Evolutionary conservation across 2,329 filamentous ascomycete species (phyloP).

Genomic region (Diaporthe ampelina): DNA sequence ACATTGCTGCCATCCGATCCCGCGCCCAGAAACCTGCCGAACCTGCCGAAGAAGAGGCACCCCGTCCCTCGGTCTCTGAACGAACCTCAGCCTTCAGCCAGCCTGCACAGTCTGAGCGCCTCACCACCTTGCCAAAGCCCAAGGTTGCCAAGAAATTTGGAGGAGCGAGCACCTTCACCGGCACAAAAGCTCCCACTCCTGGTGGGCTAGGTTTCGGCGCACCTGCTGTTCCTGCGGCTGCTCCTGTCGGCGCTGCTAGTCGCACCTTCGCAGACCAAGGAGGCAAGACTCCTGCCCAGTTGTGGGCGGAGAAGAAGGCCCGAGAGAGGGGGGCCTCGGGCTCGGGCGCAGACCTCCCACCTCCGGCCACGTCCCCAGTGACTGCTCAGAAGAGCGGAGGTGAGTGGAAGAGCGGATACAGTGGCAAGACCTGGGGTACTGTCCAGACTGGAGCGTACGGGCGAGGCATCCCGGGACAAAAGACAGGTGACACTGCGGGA

Average conservation of each 20-base stretch:
- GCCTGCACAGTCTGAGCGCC: conserved; percentile 75
- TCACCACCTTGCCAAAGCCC: conserved; percentile 92
- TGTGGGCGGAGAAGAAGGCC: conserved; percentile 98
- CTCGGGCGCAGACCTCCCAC: conserved; percentile 60
- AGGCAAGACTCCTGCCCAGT: conserved; percentile 95
- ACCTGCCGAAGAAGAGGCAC: conserved; percentile 57
- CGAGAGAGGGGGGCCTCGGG: conserved; percentile 73
- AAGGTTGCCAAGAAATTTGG: conserved; percentile 94
- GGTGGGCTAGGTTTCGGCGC: conserved; percentile 73
- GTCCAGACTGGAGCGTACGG: conserved; percentile 83
- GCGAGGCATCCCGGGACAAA: conserved; percentile 72
- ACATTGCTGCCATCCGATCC: conserved; percentile 93
- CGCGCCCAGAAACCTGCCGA: conserved; percentile 77
- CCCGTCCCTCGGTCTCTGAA: conserved; percentile 77
- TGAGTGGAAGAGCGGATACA: conserved; percentile 93
- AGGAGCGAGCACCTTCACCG: conserved; percentile 78
- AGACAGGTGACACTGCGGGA: conserved; percentile 69
- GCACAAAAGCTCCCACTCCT: conserved; percentile 90
- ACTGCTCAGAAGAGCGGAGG: conserved; percentile 79
- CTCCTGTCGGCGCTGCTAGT: conserved; percentile 84
- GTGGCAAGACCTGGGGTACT: conserved; percentile 89
- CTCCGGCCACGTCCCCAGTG: conserved; percentile 66
- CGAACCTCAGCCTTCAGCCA: conserved; percentile 80
- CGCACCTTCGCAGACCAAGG: conserved; percentile 94
- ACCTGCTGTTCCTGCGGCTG: conserved; percentile 70